Evolutionary conservation across 176 grass and related monocot species (phyloP).

Genomic region (Aegilops tauschii): DNA sequence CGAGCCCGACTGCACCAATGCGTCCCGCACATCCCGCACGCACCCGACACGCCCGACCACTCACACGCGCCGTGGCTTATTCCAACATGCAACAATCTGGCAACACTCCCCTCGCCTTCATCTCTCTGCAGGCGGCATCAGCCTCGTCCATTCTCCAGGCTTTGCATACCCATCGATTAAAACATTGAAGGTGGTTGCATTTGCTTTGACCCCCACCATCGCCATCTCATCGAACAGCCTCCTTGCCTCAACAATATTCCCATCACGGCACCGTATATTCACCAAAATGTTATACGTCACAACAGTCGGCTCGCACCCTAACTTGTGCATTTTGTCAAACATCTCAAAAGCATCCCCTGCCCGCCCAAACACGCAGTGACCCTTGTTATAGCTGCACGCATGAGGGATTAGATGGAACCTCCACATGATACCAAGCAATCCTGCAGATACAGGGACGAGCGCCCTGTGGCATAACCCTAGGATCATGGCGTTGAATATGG

Average conservation of each 20-base stretch:
- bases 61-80: too few species aligned
- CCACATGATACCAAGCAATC: too few species aligned
- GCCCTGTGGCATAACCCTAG: too few species aligned
- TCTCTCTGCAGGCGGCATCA: conserved; percentile 45
- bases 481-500: too few species aligned
- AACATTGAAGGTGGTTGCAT: conserved; percentile 78
- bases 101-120: conserved; percentile 54
- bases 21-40: too few species aligned
- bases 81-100: conserved; percentile 41
- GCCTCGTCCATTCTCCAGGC: conserved; percentile 57
- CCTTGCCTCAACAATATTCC: conserved; percentile 67
- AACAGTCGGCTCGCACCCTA: conserved; percentile 30
- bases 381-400: too few species aligned
- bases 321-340: conserved; percentile 54
- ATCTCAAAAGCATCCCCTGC: conserved; percentile 53
- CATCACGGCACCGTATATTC: conserved; percentile 48
- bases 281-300: conserved; percentile 85
- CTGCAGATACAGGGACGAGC: too few species aligned
- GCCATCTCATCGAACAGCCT: conserved; percentile 57
- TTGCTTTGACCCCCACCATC: conserved; percentile 44
- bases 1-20: too few species aligned
- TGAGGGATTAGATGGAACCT: too few species aligned
- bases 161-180: conserved; percentile 82
- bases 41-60: too few species aligned
- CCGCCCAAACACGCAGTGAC: not conserved